Percentiles rank a stretch among this genome's conserved stretches.
Evolutionary conservation across 768 basidiomycete species (phyloP).

Genomic region (Termitomyces sp.): DNA sequence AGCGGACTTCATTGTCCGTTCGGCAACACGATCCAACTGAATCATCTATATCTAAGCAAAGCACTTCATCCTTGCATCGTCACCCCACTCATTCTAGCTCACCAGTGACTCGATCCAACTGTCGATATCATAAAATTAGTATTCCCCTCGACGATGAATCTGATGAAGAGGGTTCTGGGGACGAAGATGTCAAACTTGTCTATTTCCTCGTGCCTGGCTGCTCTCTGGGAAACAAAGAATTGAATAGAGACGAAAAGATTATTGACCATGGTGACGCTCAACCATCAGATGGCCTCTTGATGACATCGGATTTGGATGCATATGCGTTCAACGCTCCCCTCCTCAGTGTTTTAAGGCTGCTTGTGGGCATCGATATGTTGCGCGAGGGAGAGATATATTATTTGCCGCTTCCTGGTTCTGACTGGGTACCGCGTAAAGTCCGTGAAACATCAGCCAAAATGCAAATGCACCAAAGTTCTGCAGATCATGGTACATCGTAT

Average conservation of each 20-base stretch:
- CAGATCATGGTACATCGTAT: slow-evolving; percentile 13
- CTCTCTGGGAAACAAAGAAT: slow-evolving; percentile 47
- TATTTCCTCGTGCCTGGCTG: slow-evolving; percentile 67
- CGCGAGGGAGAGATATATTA: slow-evolving; percentile 65
- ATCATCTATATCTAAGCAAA: slow-evolving; percentile 13
- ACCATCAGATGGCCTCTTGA: slow-evolving; percentile 38
- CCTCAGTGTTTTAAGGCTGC: slow-evolving; percentile 48
- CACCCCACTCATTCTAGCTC: slow-evolving; percentile 27
- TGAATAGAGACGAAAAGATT: slow-evolving; percentile 58
- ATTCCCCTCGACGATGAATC: slow-evolving; percentile 32
- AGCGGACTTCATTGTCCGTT: slow-evolving; percentile 8
- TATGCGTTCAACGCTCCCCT: slow-evolving; percentile 48
- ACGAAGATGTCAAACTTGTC: slow-evolving; percentile 46
- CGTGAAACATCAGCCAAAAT: background rate
- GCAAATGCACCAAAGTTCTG: background rate
- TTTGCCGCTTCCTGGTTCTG: slow-evolving; percentile 45
- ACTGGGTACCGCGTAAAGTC: slow-evolving; percentile 20
- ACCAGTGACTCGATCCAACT: slow-evolving; percentile 62
- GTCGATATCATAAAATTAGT: slow-evolving; percentile 64
- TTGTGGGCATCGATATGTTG: slow-evolving; percentile 60
- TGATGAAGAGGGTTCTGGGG: slow-evolving; percentile 15
- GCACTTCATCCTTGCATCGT: slow-evolving; percentile 9
- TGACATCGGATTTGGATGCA: slow-evolving; percentile 43
- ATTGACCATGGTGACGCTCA: slow-evolving; percentile 55
- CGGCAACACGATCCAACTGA: slow-evolving; percentile 9